Conservation (phyloP, 257 asterid species). For the Lycium ferocissimum region DNA sequence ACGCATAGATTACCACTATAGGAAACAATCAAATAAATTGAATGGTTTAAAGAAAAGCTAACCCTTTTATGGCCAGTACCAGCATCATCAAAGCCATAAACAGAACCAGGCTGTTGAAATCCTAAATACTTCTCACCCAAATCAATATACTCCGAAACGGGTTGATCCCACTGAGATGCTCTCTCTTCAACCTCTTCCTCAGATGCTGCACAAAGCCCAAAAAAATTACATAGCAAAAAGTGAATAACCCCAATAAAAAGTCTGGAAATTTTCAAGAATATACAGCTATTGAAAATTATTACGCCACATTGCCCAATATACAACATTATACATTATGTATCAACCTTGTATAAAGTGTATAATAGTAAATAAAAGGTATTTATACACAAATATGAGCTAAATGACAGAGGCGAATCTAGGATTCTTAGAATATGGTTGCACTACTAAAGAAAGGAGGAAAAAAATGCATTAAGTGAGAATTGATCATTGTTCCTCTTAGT, state of each 20-base stretch:
- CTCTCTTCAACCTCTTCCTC: constrained; percentile 89
- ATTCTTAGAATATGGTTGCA: too few species aligned
- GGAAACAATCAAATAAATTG: background rate
- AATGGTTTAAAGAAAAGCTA: constrained; percentile 23
- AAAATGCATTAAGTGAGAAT: too few species aligned
- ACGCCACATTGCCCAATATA: too few species aligned
- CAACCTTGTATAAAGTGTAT: too few species aligned
- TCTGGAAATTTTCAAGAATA: too few species aligned
- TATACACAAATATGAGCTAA: too few species aligned
- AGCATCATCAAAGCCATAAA: constrained; percentile 83
- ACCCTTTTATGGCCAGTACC: constrained; percentile 85
- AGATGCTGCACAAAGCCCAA: constrained; percentile 49
- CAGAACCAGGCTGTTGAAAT: constrained; percentile 85
- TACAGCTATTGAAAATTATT: too few species aligned
- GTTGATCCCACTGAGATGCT: constrained; percentile 91
- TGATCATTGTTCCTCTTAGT: too few species aligned
- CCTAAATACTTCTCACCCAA: constrained; percentile 82
- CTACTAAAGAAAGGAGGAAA: too few species aligned
- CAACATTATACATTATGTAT: too few species aligned
- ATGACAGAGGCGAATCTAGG: too few species aligned
- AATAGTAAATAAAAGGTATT: too few species aligned
- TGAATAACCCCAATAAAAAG: background rate
- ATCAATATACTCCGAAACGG: constrained; percentile 70
- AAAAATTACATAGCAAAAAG: background rate
- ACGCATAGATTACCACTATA: background rate